phyloP scores from a whole-genome alignment of 345 rosid genomes.

The Eucalyptus microcorys region DNA sequence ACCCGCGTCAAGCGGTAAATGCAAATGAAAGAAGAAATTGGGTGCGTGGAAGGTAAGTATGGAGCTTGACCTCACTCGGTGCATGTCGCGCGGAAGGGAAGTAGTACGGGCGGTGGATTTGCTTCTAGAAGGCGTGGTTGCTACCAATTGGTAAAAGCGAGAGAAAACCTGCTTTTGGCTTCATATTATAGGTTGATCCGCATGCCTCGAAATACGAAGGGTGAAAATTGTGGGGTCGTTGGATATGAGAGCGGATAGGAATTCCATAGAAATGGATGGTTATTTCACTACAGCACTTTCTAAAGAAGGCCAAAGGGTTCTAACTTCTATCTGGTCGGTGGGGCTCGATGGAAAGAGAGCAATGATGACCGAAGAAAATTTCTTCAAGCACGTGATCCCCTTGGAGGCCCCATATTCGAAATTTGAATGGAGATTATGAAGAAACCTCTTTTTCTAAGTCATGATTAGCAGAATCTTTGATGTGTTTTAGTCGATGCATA shows the following conservation, averaged over 20 bases:
- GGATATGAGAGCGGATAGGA: background rate
- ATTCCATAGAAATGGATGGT: background rate
- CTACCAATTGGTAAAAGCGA: background rate
- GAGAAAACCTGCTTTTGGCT: background rate
- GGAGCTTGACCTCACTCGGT: background rate
- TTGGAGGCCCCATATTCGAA: background rate
- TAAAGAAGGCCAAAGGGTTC: background rate
- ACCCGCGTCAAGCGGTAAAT: background rate
- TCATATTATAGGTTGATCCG: background rate
- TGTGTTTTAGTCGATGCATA: background rate
- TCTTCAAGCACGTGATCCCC: background rate
- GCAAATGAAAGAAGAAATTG: background rate
- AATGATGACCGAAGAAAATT: background rate
- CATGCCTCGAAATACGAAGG: background rate
- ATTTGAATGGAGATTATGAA: background rate
- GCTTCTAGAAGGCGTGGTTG: background rate
- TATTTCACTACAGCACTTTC: background rate
- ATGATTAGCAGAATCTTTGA: background rate
- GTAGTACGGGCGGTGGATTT: background rate
- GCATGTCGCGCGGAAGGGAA: background rate
- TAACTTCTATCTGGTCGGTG: background rate
- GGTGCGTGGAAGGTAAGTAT: background rate
- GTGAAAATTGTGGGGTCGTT: background rate
- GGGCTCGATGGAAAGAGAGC: background rate
- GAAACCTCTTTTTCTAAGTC: background rate